These are phyloP conservation scores for Hypoxylon crocopeplum DNA, from an alignment of 495 filamentous ascomycete species.

Conservation along the genomic window DNA sequence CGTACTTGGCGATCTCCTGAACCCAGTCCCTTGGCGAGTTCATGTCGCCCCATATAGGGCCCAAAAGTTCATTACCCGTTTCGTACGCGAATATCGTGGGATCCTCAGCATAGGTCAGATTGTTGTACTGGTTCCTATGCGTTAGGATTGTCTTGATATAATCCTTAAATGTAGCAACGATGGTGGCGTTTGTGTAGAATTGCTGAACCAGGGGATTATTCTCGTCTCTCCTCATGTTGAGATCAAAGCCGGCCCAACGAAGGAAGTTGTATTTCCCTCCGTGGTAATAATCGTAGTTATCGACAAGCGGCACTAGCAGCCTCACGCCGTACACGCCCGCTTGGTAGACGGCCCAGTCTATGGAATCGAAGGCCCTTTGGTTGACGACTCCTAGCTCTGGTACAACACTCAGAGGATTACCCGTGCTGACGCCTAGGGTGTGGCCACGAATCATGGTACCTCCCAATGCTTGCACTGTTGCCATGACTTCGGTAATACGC, in stretches of 20 bases:
- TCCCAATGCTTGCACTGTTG: constrained; percentile 56
- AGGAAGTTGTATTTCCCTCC: constrained; percentile 65
- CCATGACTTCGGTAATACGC: constrained; percentile 61
- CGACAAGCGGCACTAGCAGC: constrained; percentile 56
- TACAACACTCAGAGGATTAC: constrained; percentile 59
- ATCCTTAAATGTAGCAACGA: constrained; percentile 57
- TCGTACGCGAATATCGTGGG: constrained; percentile 64
- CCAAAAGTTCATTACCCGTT: constrained; percentile 62
- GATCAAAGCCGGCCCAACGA: constrained; percentile 58
- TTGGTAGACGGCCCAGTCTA: constrained; percentile 63
- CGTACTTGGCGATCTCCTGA: constrained; percentile 52
- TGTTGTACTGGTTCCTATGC: constrained; percentile 61
- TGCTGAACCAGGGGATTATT: constrained; percentile 52
- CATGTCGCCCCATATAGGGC: constrained; percentile 56
- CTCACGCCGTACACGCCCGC: constrained; percentile 58
- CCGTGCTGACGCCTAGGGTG: constrained; percentile 60
- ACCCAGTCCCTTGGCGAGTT: constrained; percentile 58
- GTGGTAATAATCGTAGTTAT: constrained; percentile 64
- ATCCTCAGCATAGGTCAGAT: constrained; percentile 61
- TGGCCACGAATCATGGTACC: constrained; percentile 60
- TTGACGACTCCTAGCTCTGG: constrained; percentile 55
- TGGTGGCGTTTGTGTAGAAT: constrained; percentile 60
- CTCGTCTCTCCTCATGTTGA: constrained; percentile 43
- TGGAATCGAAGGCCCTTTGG: constrained; percentile 55
- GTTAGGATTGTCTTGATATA: constrained; percentile 58